These are phyloP conservation scores for Suhomyces bolitotheri DNA, from an alignment of 1,139 yeast genomes.

Conservation along the genomic window DNA sequence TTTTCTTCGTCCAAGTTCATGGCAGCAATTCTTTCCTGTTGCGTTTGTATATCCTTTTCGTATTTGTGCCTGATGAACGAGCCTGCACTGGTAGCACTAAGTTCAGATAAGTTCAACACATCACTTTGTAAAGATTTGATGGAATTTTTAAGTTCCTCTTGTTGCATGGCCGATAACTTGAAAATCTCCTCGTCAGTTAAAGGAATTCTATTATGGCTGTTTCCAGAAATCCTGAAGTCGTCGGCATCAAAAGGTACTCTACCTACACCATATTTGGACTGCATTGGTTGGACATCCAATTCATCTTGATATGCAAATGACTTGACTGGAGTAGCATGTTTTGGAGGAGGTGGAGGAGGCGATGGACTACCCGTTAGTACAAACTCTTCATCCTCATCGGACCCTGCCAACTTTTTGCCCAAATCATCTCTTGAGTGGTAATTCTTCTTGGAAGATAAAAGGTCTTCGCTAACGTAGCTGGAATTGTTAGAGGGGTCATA, in stretches of 20 bases:
- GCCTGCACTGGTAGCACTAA: slow-evolving; percentile 90
- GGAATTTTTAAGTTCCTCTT: slow-evolving; percentile 44
- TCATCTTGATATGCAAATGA: slow-evolving; percentile 15
- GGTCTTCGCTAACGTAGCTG: slow-evolving; percentile 39
- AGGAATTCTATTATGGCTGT: slow-evolving; percentile 17
- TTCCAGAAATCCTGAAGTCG: slow-evolving; percentile 37
- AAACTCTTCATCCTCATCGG: slow-evolving; percentile 27
- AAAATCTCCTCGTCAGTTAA: slow-evolving; percentile 35
- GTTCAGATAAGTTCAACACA: slow-evolving; percentile 56
- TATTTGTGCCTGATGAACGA: slow-evolving; percentile 72
- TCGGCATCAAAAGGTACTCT: slow-evolving; percentile 42
- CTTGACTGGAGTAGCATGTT: slow-evolving; percentile 25
- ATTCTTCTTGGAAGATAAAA: slow-evolving; percentile 33
- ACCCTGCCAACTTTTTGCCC: slow-evolving; percentile 35
- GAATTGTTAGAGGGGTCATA: slow-evolving; percentile 25
- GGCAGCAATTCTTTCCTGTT: slow-evolving; percentile 10
- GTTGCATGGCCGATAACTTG: slow-evolving; percentile 34
- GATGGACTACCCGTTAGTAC: slow-evolving; percentile 10
- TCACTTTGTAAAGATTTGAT: slow-evolving; percentile 49
- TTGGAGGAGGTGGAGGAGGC: slow-evolving; percentile 54
- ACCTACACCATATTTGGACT: slow-evolving; percentile 8
- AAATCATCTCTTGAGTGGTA: slow-evolving; percentile 39
- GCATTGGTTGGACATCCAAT: slow-evolving; percentile 6
- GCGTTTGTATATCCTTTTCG: slow-evolving; percentile 36
- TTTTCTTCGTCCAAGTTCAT: slow-evolving; percentile 19